Conservation (phyloP, 78 protist species). For the Dictyostelium intermedium region DNA sequence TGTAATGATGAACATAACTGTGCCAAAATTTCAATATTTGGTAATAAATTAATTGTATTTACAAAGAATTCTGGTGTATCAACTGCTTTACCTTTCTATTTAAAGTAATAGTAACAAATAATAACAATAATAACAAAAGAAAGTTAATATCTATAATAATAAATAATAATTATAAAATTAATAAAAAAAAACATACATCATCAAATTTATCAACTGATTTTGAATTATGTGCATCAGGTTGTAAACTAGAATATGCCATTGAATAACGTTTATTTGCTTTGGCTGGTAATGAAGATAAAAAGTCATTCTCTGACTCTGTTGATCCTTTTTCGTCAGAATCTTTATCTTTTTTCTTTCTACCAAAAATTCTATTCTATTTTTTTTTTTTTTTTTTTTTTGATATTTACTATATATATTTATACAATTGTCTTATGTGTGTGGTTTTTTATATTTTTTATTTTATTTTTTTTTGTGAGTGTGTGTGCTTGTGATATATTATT, state of each 20-base stretch:
- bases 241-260: constrained; percentile 45
- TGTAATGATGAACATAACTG: constrained; percentile 51
- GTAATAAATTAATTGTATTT: constrained; percentile 58
- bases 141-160: not conserved
- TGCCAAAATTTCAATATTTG: constrained; percentile 65
- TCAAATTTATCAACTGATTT: not conserved
- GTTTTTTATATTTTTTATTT: not conserved
- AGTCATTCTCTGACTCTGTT: constrained; percentile 10
- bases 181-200: not conserved
- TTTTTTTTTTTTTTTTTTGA: not conserved
- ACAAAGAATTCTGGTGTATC: constrained; percentile 76
- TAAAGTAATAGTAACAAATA: not conserved
- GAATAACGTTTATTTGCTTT: constrained; percentile 43
- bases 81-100: constrained; percentile 65
- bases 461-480: not conserved
- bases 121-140: not conserved
- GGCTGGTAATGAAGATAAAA: constrained; percentile 41
- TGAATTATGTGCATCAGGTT: not conserved
- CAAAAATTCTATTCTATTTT: constrained; percentile 30
- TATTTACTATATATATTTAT: not conserved
- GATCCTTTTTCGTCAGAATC: not conserved
- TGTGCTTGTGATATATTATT: not conserved
- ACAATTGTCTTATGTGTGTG: not conserved
- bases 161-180: not conserved
- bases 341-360: constrained; percentile 43